Conservation (phyloP, 257 asterid genomes). For the Solanum ossicruentum region DNA sequence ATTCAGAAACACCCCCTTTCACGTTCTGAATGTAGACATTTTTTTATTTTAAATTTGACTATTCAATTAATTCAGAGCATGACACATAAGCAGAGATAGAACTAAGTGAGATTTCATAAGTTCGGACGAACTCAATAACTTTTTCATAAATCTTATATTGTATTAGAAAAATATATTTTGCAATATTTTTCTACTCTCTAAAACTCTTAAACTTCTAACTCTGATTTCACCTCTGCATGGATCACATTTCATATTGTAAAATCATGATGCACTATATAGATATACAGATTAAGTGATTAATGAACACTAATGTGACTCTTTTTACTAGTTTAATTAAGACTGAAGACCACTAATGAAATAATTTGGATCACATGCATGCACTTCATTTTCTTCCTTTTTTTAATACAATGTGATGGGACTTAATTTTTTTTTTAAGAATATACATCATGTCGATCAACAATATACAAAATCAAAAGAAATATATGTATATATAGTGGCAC, state of each 20-base stretch:
- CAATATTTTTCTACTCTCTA: too few relatives aligned
- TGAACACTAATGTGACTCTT: not conserved
- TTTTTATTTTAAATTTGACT: rapidly evolving
- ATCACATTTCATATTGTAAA: not conserved
- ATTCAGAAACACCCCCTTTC: too few relatives aligned
- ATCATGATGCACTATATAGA: not conserved
- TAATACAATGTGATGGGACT: not conserved
- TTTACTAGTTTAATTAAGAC: not conserved
- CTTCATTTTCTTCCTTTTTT: not conserved
- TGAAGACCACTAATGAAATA: not conserved
- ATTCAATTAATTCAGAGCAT: too few relatives aligned
- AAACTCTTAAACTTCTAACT: too few relatives aligned
- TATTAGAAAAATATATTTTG: too few relatives aligned
- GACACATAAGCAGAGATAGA: not conserved
- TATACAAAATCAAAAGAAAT: not conserved
- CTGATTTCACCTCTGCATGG: too few relatives aligned
- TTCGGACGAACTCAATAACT: too few relatives aligned
- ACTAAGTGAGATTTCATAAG: too few relatives aligned
- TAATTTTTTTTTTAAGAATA: not conserved
- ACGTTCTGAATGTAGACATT: too few relatives aligned
- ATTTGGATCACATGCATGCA: not conserved
- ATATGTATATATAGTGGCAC: not conserved
- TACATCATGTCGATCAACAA: not conserved
- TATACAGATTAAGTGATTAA: not conserved
- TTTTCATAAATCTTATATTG: too few relatives aligned